These are phyloP conservation scores for Panellus pusillus DNA, from an alignment of 768 basidiomycete species.

Conservation along the genomic window DNA sequence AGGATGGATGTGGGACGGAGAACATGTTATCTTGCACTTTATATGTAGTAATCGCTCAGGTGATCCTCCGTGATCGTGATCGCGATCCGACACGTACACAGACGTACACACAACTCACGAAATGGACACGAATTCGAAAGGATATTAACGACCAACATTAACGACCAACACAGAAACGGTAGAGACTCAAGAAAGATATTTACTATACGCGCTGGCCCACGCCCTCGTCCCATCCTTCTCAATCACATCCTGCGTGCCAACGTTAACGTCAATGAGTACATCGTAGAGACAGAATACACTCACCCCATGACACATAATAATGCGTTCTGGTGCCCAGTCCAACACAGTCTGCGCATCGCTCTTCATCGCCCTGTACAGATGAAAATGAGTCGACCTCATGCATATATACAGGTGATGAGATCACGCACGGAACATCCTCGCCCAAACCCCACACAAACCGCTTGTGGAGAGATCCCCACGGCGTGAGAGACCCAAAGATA, in stretches of 20 bases:
- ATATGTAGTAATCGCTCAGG: background rate
- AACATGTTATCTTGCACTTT: background rate
- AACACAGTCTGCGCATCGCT: conserved; percentile 64
- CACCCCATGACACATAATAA: conserved; percentile 71
- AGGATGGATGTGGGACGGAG: background rate
- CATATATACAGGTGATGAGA: background rate
- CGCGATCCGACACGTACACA: too few relatives aligned
- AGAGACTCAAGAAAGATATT: conserved; percentile 17
- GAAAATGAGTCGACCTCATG: background rate
- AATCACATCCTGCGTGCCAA: conserved; percentile 49
- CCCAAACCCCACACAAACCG: conserved; percentile 35
- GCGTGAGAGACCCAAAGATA: conserved; percentile 33
- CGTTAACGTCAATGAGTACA: conserved; percentile 40
- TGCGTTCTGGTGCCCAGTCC: conserved; percentile 71
- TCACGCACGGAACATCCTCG: conserved; percentile 39
- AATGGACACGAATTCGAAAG: too few relatives aligned
- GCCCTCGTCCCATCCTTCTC: conserved; percentile 47
- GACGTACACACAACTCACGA: too few relatives aligned
- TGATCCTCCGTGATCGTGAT: too few relatives aligned
- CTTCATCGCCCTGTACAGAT: conserved; percentile 48
- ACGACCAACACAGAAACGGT: too few relatives aligned
- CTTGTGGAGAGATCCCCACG: conserved; percentile 36
- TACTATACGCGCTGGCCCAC: conserved; percentile 32
- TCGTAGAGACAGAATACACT: conserved; percentile 15
- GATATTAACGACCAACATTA: too few relatives aligned